Evolutionary conservation across 2,329 filamentous ascomycete genomes (phyloP), one percentile per base, ranked within the genome.

Genomic region (Claviceps sp.): DNA sequence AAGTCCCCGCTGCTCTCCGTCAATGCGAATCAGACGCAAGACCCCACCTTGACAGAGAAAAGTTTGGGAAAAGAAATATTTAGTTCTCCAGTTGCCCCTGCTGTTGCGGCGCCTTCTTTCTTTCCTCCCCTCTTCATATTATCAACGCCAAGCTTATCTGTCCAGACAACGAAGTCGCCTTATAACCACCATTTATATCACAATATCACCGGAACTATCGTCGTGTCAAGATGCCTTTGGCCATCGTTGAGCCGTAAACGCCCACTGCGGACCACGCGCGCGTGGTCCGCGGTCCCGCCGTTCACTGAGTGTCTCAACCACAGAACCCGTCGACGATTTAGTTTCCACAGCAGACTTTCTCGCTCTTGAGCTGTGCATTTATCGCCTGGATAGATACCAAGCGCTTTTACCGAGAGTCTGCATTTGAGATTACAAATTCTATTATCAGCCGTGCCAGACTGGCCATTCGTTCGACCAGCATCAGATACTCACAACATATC

Each of bases 171-270:
- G 77, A 82, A 82, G 79, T 82, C 80, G 76, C 73, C 59, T 62
- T 62, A 58, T 55, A 61, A 55, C 50, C 57, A 53, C 61, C 60
- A 48, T 58, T 56, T 62, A 58, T 59, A 63, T 67, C 60, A 65
- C 59, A 60, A 58, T 65, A 47, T 58, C 60, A 64, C 57, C 59
- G 65, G 75, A 78, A 81, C 82, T 84, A 54, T 83, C 76, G 82
- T 86, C 84, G 82, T 85, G 75, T 76, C 63, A 72, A 59, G 68
- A 84, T 82, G 79, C 81, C 80, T 80, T 81, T 76, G 82, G 82
- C 84, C 77, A 75, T 85, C 84, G 84, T 82, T 87, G 84, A 85
- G 85, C 87, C 91, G 85, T 94, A 89, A 90, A 88, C 80, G 73
- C 79, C 82, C 82, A 84, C 85, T 89, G 81, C 83, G 83, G 82